phyloP scores from a whole-genome alignment of 176 grass and related monocot species.

The Poa pratensis region DNA sequence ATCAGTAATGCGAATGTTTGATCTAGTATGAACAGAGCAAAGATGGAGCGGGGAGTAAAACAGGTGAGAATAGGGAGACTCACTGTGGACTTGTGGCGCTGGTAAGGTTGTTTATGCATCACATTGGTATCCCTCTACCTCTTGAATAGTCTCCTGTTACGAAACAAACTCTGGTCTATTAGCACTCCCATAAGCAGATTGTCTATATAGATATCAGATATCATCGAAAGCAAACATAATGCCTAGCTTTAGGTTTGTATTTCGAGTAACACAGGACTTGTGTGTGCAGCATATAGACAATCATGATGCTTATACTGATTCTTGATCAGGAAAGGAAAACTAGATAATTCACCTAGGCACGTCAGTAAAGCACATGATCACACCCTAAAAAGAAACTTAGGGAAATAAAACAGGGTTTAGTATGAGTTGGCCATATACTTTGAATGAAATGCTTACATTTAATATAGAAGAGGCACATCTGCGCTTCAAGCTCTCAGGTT shows the following conservation, averaged over 20 bases:
- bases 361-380: background rate
- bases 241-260: background rate
- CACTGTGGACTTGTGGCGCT: background rate
- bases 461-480: too few species aligned
- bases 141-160: background rate
- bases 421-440: too few species aligned
- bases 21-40: background rate
- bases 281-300: background rate
- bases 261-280: background rate
- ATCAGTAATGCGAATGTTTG: too few species aligned
- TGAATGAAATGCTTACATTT: too few species aligned
- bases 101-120: background rate
- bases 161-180: background rate
- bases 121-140: background rate
- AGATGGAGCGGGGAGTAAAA: background rate
- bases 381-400: too few species aligned
- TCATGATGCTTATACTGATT: background rate
- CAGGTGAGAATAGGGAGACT: background rate
- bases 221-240: background rate
- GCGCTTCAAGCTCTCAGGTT: too few species aligned
- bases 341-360: background rate
- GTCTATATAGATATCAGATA: background rate
- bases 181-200: background rate
- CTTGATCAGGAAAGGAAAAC: background rate
- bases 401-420: too few species aligned